Conservation (phyloP, 1,284 basidiomycete genomes). For the Grifola frondosa region DNA sequence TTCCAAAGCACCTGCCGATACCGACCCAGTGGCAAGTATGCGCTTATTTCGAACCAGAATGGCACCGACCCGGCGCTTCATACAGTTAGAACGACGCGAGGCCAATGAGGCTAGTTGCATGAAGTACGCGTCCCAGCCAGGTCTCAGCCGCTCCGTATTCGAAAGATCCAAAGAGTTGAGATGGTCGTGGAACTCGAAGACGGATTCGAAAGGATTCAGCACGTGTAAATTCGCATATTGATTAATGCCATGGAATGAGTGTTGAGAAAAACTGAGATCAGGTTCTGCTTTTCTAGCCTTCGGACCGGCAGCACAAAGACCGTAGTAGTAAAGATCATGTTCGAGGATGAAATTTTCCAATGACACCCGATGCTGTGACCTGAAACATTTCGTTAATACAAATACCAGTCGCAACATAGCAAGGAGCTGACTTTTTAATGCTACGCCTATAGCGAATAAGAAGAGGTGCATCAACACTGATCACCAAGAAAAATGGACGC, state of each 20-base stretch:
- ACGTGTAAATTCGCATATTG: conserved; percentile 66
- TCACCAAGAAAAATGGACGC: conserved; percentile 88
- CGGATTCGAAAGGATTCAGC: conserved; percentile 64
- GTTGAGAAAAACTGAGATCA: no score
- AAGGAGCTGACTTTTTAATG: conserved; percentile 43
- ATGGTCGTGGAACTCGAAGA: conserved; percentile 59
- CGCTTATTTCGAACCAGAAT: conserved; percentile 86
- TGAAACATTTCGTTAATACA: conserved; percentile 10
- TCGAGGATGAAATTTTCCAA: conserved; percentile 51
- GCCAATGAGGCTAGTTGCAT: conserved; percentile 92
- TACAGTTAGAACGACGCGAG: conserved; percentile 88
- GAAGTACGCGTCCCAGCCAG: conserved; percentile 94
- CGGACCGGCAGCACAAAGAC: conserved; percentile 7
- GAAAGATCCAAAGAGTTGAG: conserved; percentile 70
- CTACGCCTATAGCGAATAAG: conserved; percentile 53
- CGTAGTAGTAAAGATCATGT: conserved; percentile 32
- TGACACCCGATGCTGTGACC: conserved; percentile 35
- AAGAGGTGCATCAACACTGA: conserved; percentile 86
- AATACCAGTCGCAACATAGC: not conserved
- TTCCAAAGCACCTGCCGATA: conserved; percentile 1
- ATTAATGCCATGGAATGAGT: conserved; percentile 39
- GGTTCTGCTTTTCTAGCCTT: no score
- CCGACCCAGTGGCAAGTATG: conserved; percentile 88
- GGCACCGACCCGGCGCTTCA: conserved; percentile 96
- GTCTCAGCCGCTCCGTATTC: conserved; percentile 74